These are phyloP conservation scores for Pyracantha coccinea DNA, from an alignment of 331 rosid species.

Conservation along the genomic window DNA sequence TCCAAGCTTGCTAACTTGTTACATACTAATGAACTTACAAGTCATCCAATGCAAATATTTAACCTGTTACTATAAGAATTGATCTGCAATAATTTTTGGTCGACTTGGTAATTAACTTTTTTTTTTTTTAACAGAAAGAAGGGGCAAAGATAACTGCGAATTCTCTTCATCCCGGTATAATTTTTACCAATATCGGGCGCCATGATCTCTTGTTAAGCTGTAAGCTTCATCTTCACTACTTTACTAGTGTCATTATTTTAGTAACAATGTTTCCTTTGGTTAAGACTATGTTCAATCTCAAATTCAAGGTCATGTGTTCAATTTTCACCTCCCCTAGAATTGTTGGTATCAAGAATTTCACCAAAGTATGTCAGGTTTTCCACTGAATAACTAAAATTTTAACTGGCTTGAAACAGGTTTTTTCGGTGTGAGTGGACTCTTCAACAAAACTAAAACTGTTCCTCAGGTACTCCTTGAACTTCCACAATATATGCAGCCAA, in stretches of 20 bases:
- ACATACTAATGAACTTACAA: conserved; percentile 54
- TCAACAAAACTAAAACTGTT: conserved; percentile 31
- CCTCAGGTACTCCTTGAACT: conserved; percentile 38
- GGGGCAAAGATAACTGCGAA: conserved; percentile 27
- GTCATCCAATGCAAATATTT: neutral
- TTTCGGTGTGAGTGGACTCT: conserved; percentile 32
- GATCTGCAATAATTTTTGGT: neutral
- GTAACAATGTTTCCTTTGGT: neutral
- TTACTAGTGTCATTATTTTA: neutral
- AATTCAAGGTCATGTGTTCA: neutral
- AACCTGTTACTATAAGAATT: neutral
- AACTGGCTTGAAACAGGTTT: conserved; percentile 32
- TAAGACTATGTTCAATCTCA: neutral
- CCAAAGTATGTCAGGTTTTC: neutral
- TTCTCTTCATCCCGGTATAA: conserved; percentile 43
- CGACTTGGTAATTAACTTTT: neutral
- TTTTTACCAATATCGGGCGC: conserved; percentile 28
- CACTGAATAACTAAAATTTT: neutral
- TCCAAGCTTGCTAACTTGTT: conserved; percentile 65
- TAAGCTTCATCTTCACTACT: neutral
- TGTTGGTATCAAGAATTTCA: neutral
- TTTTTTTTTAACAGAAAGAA: conserved; percentile 21
- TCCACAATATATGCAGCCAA: neutral
- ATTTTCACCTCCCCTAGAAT: neutral
- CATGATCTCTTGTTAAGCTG: conserved; percentile 11